Conservation (phyloP, 176 grass and related monocot genomes). For the Elaeis guineensis region DNA sequence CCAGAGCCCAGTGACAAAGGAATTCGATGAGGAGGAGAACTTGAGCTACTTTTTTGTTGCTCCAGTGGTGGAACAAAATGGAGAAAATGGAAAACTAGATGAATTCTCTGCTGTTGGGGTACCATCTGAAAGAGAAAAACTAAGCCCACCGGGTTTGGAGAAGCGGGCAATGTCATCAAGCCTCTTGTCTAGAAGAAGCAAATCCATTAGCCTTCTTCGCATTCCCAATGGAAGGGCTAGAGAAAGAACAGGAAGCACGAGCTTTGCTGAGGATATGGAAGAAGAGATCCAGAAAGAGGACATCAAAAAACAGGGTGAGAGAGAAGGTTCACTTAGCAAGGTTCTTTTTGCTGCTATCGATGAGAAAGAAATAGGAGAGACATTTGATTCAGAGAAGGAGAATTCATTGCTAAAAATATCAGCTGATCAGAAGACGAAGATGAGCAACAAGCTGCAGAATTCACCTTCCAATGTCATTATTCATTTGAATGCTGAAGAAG, state of each 20-base stretch:
- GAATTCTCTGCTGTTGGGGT: neutral
- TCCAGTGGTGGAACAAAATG: conserved; percentile 26
- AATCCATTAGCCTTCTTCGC: conserved; percentile 66
- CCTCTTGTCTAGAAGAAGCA: conserved; percentile 40
- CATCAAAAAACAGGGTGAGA: neutral
- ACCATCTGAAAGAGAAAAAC: conserved; percentile 1
- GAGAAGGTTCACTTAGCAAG: conserved; percentile 13
- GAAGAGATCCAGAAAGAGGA: neutral
- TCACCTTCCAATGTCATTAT: too few species aligned
- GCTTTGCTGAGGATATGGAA: conserved; percentile 15
- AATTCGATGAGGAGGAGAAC: conserved; percentile 15
- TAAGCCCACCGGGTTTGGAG: conserved; percentile 9
- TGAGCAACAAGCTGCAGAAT: too few species aligned
- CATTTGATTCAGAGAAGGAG: neutral
- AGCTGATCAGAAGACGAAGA: too few species aligned
- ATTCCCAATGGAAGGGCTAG: conserved; percentile 51
- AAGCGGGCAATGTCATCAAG: conserved; percentile 24
- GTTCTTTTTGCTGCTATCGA: neutral
- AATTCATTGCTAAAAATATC: too few species aligned
- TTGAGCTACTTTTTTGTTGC: conserved; percentile 4
- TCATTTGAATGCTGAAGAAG: too few species aligned
- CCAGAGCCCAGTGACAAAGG: conserved; percentile 6
- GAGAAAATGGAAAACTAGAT: neutral
- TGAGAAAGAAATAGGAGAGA: neutral
- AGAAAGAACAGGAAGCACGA: conserved; percentile 27